phyloP scores from a whole-genome alignment of 2,329 filamentous ascomycete genomes.

The Trichoderma sp. region DNA sequence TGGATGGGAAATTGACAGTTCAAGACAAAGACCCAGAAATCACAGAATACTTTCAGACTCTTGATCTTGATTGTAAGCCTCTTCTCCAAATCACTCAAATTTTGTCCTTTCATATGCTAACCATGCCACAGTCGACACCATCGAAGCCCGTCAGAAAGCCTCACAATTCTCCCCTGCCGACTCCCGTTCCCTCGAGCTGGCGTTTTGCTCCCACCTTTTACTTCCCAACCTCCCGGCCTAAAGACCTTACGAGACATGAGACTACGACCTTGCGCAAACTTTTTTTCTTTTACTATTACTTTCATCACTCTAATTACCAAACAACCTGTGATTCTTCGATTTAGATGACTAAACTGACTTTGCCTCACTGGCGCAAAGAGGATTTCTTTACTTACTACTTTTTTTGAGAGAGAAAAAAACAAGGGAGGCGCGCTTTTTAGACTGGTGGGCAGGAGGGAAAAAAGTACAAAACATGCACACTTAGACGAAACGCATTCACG shows the following conservation, averaged over 20 bases:
- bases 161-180: slow-evolving; percentile 50
- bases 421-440: neutral
- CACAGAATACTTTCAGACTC: slow-evolving; percentile 51
- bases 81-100: neutral
- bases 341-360: slow-evolving; percentile 13
- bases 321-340: neutral
- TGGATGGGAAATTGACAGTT: slow-evolving; percentile 48
- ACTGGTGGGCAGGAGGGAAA: neutral
- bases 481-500: neutral
- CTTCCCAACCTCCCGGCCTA: slow-evolving; percentile 34
- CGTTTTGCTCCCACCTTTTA: slow-evolving; percentile 48
- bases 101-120: neutral
- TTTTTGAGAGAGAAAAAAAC: neutral
- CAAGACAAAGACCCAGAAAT: slow-evolving; percentile 47
- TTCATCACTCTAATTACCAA: neutral
- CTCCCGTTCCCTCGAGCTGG: slow-evolving; percentile 50
- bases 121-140: slow-evolving; percentile 31
- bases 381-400: neutral
- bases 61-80: slow-evolving; percentile 57
- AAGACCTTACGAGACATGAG: slow-evolving; percentile 12
- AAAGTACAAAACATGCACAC: neutral
- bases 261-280: slow-evolving; percentile 6
- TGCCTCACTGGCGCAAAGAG: slow-evolving; percentile 8
- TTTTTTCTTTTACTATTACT: neutral
- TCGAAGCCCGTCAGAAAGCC: slow-evolving; percentile 46